These are phyloP conservation scores for Marchantia polymorpha DNA, from an alignment of 225 moss, liverwort and hornwort species.

Conservation along the genomic window DNA sequence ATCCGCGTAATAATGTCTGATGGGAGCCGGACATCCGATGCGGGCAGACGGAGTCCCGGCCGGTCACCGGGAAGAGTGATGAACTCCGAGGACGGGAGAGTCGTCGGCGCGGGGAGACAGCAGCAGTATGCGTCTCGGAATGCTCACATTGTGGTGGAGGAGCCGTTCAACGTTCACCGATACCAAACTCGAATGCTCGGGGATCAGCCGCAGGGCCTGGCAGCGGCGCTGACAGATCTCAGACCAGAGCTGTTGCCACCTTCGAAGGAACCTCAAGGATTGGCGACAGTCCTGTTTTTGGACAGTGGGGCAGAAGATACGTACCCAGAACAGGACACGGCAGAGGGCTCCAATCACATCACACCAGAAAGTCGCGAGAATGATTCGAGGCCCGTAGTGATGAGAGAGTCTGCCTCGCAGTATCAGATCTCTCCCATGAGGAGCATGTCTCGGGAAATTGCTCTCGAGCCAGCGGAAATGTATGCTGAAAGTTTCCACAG, in stretches of 20 bases:
- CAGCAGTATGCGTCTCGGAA: neutral
- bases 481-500: neutral
- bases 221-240: neutral
- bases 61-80: neutral
- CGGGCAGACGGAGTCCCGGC: neutral
- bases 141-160: neutral
- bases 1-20: neutral
- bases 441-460: too few relatives aligned
- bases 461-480: too few relatives aligned
- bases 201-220: conserved; percentile 12
- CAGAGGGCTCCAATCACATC: too few relatives aligned
- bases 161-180: neutral
- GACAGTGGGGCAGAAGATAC: neutral
- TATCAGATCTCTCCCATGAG: too few relatives aligned
- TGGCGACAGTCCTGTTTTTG: neutral
- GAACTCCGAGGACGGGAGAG: neutral
- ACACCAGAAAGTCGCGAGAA: neutral
- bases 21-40: neutral
- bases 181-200: conserved; percentile 8
- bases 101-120: neutral
- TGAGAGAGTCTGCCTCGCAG: too few relatives aligned
- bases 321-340: neutral
- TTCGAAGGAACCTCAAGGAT: conserved; percentile 2
- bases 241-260: neutral
- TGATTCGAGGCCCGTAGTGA: neutral